Percentiles rank a stretch among this genome's conserved stretches.
Evolutionary conservation across 169 alveolate genomes (phyloP).

Genomic region (Plasmodium billcollinsi): DNA sequence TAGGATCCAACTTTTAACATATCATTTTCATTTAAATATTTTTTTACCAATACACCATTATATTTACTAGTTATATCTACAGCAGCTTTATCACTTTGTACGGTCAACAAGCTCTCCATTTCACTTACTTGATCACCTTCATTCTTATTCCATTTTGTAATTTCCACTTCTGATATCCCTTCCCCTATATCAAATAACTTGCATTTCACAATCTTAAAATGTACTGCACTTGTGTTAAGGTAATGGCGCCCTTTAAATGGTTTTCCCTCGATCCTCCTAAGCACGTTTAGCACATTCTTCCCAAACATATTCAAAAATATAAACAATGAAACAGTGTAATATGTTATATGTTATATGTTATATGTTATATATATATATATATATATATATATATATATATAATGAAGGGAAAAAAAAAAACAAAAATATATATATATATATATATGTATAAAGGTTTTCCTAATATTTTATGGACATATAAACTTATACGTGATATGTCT

Average conservation of each 20-base stretch:
- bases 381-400: no score
- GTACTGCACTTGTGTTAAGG: slow-evolving; percentile 51
- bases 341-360: no score
- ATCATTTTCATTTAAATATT: slow-evolving; percentile 89
- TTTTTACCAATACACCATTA: slow-evolving; percentile 92
- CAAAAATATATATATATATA: no score
- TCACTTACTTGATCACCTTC: slow-evolving; percentile 94
- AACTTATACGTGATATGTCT: no score
- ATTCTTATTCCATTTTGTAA: slow-evolving; percentile 92
- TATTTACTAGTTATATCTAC: slow-evolving; percentile 94
- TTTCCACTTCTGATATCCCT: slow-evolving; percentile 93
- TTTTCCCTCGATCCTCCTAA: neutral
- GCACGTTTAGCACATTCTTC: slow-evolving; percentile 14
- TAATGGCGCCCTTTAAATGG: slow-evolving; percentile 7
- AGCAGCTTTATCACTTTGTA: slow-evolving; percentile 95
- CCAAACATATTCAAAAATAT: slow-evolving; percentile 7
- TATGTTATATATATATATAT: no score
- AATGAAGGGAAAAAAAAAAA: no score
- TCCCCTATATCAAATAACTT: slow-evolving; percentile 91
- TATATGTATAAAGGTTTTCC: no score
- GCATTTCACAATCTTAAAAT: slow-evolving; percentile 85
- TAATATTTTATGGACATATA: no score
- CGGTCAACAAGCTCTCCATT: slow-evolving; percentile 94
- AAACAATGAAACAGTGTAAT: neutral
- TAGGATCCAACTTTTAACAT: slow-evolving; percentile 87